These are phyloP conservation scores for Trifolium dubium DNA, from an alignment of 306 rosid genomes.

Conservation along the genomic window DNA sequence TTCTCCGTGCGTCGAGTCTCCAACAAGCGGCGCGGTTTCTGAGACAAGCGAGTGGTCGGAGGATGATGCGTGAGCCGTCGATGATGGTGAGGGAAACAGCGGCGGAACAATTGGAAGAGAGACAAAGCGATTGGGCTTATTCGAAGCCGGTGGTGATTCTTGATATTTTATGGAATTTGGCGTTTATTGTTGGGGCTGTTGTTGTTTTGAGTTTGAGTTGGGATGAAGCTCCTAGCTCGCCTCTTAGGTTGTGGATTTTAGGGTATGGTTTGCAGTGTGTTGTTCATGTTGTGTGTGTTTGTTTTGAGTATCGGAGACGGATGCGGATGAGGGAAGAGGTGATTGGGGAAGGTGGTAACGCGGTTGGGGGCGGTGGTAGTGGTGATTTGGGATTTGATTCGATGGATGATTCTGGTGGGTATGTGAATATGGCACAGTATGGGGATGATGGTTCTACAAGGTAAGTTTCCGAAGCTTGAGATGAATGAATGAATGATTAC, in stretches of 20 bases:
- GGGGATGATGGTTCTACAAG: constrained; percentile 64
- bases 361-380: constrained; percentile 40
- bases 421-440: constrained; percentile 51
- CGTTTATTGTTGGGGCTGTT: constrained; percentile 67
- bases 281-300: constrained; percentile 73
- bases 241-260: constrained; percentile 76
- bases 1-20: constrained; percentile 71
- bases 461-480: constrained; percentile 41
- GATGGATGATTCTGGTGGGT: constrained; percentile 56
- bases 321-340: constrained; percentile 40
- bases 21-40: constrained; percentile 92
- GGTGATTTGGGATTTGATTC: constrained; percentile 55
- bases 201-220: constrained; percentile 62
- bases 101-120: constrained; percentile 92
- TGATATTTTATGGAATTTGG: constrained; percentile 86
- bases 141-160: constrained; percentile 90
- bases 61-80: constrained; percentile 94
- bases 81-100: constrained; percentile 91
- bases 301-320: constrained; percentile 68
- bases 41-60: constrained; percentile 82
- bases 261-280: constrained; percentile 82
- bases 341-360: not conserved
- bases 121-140: constrained; percentile 99
- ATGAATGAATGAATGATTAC: not conserved
- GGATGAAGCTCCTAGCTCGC: constrained; percentile 66